These are phyloP conservation scores for Stachybotrys chlorohalonatus DNA, from an alignment of 2,329 filamentous ascomycete species.

Conservation along the genomic window DNA sequence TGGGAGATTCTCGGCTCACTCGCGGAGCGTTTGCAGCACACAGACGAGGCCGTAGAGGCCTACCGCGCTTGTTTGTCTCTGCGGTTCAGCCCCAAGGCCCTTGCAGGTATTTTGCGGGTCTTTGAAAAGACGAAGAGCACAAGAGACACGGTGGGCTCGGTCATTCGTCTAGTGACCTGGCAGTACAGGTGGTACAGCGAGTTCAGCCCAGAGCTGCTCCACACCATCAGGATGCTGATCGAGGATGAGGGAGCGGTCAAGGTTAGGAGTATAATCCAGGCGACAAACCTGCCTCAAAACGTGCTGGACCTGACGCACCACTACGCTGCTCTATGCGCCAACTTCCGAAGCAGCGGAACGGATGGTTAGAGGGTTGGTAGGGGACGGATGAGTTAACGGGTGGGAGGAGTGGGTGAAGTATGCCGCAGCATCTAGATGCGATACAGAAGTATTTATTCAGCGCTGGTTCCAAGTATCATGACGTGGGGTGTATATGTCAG, in stretches of 20 bases:
- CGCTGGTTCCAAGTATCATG: background rate
- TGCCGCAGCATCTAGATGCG: background rate
- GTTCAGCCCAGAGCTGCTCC: constrained; percentile 88
- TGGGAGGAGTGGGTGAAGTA: background rate
- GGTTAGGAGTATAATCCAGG: constrained; percentile 92
- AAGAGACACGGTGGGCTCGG: constrained; percentile 69
- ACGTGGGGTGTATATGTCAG: background rate
- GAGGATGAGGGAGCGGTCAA: constrained; percentile 98
- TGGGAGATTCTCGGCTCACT: constrained; percentile 96
- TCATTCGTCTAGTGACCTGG: constrained; percentile 92
- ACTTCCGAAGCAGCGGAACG: constrained; percentile 88
- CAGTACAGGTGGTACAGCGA: constrained; percentile 99
- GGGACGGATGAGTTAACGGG: background rate
- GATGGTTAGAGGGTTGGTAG: constrained; percentile 49
- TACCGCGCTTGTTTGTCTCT: constrained; percentile 81
- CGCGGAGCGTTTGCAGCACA: constrained; percentile 85
- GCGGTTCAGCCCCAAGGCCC: constrained; percentile 87
- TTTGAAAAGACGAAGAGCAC: constrained; percentile 74
- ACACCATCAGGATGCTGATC: constrained; percentile 82
- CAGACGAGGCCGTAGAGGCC: constrained; percentile 84
- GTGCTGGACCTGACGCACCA: constrained; percentile 93
- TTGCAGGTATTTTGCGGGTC: constrained; percentile 72
- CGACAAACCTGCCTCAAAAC: constrained; percentile 84
- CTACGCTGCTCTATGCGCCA: constrained; percentile 88
- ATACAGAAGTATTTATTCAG: background rate